Evolutionary conservation across 2,329 filamentous ascomycete genomes (phyloP).

Genomic region (Sporothrix inflata): DNA sequence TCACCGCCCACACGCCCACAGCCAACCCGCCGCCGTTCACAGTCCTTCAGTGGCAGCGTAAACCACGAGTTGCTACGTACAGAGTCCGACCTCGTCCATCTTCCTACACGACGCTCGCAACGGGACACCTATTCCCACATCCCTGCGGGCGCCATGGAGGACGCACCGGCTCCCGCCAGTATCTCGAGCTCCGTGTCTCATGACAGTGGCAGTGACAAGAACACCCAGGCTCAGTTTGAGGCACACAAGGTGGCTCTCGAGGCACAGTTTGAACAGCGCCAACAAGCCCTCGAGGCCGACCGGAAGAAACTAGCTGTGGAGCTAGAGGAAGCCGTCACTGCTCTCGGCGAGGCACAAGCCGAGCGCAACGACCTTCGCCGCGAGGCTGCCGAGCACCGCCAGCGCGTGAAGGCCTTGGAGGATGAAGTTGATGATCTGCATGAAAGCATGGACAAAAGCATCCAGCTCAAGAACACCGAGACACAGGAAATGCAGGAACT

Average conservation of each 20-base stretch:
- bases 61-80: background rate
- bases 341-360: background rate
- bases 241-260: conserved; percentile 19
- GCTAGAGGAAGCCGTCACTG: conserved; percentile 4
- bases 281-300: conserved; percentile 15
- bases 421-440: background rate
- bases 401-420: background rate
- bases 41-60: conserved; percentile 13
- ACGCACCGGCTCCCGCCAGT: background rate
- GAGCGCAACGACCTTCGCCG: background rate
- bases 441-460: conserved; percentile 2
- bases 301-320: background rate
- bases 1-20: background rate
- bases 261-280: conserved; percentile 23
- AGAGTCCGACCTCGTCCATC: background rate
- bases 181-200: background rate
- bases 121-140: background rate
- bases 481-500: background rate
- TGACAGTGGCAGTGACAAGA: background rate
- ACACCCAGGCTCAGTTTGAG: conserved; percentile 14
- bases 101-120: background rate
- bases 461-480: background rate
- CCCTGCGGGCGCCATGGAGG: background rate
- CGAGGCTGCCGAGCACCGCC: conserved; percentile 1
- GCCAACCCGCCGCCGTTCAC: conserved; percentile 5